Evolutionary conservation across 768 basidiomycete species (phyloP), one percentile per base, ranked within the genome.

Genomic region (Coprinopsis sp.): DNA sequence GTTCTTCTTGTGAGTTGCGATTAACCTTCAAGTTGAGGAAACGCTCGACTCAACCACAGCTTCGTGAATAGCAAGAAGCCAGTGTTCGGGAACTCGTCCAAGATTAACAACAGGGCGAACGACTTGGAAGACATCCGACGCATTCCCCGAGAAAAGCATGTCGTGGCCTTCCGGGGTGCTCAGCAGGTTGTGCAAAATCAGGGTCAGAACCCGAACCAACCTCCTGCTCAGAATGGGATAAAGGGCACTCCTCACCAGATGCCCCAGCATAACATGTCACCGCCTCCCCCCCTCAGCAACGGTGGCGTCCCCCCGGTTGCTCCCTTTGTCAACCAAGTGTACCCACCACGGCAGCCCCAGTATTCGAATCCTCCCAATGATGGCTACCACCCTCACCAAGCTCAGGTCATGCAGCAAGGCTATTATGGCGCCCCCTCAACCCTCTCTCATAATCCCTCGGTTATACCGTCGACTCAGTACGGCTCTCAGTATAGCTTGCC

Each of bases 1-100:
- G 38, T 46, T 31, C 31, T 47, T 47, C 34, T 11, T 41, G 38
- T 39, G 42, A 39, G 52, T 33, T 7, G 4, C 23, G 31, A 39
- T 12, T 4, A 7, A 14, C 29, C 22, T 29, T 25, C 23, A n/a
- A n/a, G n/a, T n/a, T n/a, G n/a, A 33, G 22, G 16, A 23, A 24
- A 25, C 22, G 19, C 19, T 16, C 25, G 38, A 14, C 44, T 49
- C 13, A 46, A n/a, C 24, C n/a, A 11, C 14, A 21, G 29, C 4
- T 13, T 45, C 27, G 22, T 37, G 11, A 3, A 27, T 37, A 47
- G 46, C 37, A 47, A 47, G 37, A 44, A 46, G 33, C 6, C n/a
- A n/a, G n/a, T n/a, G n/a, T n/a, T n/a, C n/a, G n/a, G 19, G 19
- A 39, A 19, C 25, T 19, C 23, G 13, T 6, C 16, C 18, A n/a